A percentile compares a stretch with the other conserved stretches of the same genome.
phyloP scores from a whole-genome alignment of 2,329 filamentous ascomycete species.

The Penicillium nordicum region DNA sequence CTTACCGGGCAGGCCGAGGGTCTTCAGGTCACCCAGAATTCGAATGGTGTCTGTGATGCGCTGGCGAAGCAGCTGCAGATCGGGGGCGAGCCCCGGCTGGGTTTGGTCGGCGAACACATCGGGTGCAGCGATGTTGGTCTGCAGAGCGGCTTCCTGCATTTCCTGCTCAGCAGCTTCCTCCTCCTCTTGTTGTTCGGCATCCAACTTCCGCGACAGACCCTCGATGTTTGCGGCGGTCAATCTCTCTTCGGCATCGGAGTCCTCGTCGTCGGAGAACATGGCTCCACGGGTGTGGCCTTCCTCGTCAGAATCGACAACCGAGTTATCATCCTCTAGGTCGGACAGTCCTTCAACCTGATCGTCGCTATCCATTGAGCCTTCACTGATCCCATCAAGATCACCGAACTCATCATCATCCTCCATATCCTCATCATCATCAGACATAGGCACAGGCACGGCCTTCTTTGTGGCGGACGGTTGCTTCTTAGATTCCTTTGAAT shows the following conservation, averaged over 20 bases:
- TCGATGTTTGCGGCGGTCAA: constrained; percentile 95
- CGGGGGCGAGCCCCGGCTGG: constrained; percentile 68
- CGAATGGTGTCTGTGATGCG: constrained; percentile 92
- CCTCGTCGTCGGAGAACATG: constrained; percentile 95
- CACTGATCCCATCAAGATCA: constrained; percentile 40
- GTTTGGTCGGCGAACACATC: constrained; percentile 61
- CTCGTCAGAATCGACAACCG: constrained; percentile 69
- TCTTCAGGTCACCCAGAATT: constrained; percentile 82
- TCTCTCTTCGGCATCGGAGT: constrained; percentile 82
- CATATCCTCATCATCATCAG: constrained; percentile 32
- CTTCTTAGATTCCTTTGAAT: constrained; percentile 33
- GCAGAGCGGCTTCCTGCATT: constrained; percentile 76
- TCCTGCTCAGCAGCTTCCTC: constrained; percentile 81
- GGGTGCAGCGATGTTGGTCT: constrained; percentile 86
- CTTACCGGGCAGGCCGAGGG: constrained; percentile 72
- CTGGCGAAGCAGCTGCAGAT: constrained; percentile 81
- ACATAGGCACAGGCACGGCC: constrained; percentile 21
- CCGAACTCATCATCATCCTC: constrained; percentile 49
- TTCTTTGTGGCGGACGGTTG: constrained; percentile 21
- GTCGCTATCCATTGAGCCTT: constrained; percentile 48
- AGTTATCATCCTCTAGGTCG: constrained; percentile 57
- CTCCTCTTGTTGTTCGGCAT: constrained; percentile 71
- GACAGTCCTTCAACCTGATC: constrained; percentile 42
- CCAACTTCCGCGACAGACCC: constrained; percentile 80
- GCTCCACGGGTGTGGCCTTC: constrained; percentile 56